Conservation (phyloP, 2,329 filamentous ascomycete genomes). For the Nannizziopsis arthrosporioides region DNA sequence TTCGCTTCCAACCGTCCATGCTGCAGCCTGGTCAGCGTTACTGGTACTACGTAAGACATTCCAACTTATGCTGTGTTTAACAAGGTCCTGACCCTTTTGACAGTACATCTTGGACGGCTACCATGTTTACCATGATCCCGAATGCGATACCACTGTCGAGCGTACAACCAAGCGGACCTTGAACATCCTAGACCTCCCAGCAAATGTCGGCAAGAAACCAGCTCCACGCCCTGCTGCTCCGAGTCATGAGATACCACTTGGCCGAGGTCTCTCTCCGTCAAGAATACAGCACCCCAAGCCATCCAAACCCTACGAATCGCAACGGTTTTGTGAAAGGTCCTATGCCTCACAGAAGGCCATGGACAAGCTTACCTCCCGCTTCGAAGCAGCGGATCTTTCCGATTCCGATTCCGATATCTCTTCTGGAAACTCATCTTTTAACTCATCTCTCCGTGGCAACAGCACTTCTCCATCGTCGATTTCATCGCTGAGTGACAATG, state of each 20-base stretch:
- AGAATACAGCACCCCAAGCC: conserved; percentile 88
- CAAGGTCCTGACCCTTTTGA: conserved; percentile 13
- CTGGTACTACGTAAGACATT: conserved; percentile 79
- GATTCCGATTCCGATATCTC: conserved; percentile 63
- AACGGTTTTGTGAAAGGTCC: conserved; percentile 71
- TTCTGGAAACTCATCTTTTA: conserved; percentile 62
- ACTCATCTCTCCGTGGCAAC: conserved; percentile 56
- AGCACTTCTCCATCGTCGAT: conserved; percentile 42
- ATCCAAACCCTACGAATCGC: conserved; percentile 73
- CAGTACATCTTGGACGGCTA: conserved; percentile 97
- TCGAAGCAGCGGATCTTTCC: conserved; percentile 57
- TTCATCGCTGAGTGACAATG: conserved; percentile 55
- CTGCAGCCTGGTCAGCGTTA: conserved; percentile 84
- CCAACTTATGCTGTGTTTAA: not conserved
- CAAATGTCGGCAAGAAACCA: conserved; percentile 37
- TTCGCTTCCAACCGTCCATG: conserved; percentile 82
- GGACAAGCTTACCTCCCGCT: conserved; percentile 68
- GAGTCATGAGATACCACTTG: conserved; percentile 60
- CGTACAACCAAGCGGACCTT: conserved; percentile 93
- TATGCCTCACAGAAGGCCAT: conserved; percentile 58
- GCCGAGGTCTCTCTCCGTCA: conserved; percentile 74
- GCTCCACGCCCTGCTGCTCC: conserved; percentile 34
- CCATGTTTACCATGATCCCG: conserved; percentile 93
- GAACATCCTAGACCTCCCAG: conserved; percentile 91
- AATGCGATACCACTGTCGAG: conserved; percentile 77